Conservation (phyloP, 495 filamentous ascomycete species). For the Penicillium cataractarum region DNA sequence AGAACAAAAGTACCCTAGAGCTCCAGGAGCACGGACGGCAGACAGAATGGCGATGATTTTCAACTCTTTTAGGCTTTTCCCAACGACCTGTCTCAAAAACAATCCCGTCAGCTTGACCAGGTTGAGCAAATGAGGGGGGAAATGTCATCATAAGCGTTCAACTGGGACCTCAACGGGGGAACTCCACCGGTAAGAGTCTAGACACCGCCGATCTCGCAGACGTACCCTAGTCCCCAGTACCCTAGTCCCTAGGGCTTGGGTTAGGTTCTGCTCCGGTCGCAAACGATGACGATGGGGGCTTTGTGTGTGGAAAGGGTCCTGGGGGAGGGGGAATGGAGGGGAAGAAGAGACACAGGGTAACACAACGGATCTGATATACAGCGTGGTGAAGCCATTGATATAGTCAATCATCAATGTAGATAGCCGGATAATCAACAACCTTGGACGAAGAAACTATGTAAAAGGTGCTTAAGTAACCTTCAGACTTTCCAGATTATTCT, state of each 20-base stretch:
- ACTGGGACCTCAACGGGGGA: not conserved
- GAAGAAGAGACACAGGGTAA: not conserved
- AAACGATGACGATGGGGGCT: slow-evolving; percentile 1
- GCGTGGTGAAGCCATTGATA: slow-evolving; percentile 1
- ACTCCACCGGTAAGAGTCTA: slow-evolving; percentile 23
- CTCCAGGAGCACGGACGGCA: not conserved
- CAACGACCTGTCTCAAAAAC: slow-evolving; percentile 6
- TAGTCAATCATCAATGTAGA: not conserved
- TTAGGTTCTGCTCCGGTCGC: not conserved
- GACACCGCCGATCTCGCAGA: slow-evolving; percentile 29
- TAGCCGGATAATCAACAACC: not conserved
- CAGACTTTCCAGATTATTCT: slow-evolving; percentile 5
- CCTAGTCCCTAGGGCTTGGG: not conserved
- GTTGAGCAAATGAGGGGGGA: not conserved
- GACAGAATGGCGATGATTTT: slow-evolving; percentile 2
- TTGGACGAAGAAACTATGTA: not conserved
- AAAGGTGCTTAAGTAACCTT: no score
- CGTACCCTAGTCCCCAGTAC: no score
- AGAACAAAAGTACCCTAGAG: not conserved
- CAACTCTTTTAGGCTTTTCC: not conserved
- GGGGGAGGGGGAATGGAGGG: not conserved
- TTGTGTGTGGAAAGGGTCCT: slow-evolving; percentile 1
- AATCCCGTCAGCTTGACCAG: slow-evolving; percentile 4
- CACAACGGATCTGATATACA: slow-evolving; percentile 6
- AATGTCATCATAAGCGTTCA: slow-evolving; percentile 28